phyloP scores from a whole-genome alignment of 176 grass and related monocot species.

The Bothriochloa decipiens region DNA sequence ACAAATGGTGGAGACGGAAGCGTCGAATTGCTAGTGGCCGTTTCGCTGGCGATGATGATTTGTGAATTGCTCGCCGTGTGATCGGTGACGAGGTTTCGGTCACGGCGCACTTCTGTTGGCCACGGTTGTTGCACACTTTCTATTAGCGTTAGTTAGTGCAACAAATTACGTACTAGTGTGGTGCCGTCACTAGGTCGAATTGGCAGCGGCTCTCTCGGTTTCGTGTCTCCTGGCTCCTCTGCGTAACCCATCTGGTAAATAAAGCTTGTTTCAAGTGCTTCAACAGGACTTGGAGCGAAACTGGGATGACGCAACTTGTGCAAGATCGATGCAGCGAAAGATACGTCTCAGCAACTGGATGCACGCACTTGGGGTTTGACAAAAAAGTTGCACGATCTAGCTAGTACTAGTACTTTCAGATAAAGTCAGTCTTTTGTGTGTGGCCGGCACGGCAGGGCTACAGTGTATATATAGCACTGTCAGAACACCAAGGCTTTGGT shows the following conservation, averaged over 20 bases:
- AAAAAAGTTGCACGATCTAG: not conserved
- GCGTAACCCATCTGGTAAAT: not conserved
- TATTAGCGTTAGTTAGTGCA: not conserved
- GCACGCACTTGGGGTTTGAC: not conserved
- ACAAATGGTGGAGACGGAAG: not conserved
- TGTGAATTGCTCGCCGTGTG: too few species aligned
- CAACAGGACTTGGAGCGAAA: not conserved
- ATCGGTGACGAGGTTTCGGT: not conserved
- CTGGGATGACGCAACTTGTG: not conserved
- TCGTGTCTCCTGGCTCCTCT: too few species aligned
- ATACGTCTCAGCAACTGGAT: not conserved
- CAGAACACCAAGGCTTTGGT: not conserved
- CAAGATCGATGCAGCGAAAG: too few species aligned
- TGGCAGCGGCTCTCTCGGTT: not conserved
- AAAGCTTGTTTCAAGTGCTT: not conserved
- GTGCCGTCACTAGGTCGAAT: not conserved
- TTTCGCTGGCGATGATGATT: not conserved
- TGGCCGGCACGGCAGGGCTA: not conserved
- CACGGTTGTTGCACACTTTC: not conserved
- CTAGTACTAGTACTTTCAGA: not conserved
- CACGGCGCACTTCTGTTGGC: not conserved
- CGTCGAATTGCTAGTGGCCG: not conserved
- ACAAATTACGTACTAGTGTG: too few species aligned
- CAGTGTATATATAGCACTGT: not conserved
- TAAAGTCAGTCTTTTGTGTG: not conserved